Percentiles rank a stretch among this genome's conserved stretches.
Evolutionary conservation across 768 basidiomycete species (phyloP).

Genomic region (Russula sp.): DNA sequence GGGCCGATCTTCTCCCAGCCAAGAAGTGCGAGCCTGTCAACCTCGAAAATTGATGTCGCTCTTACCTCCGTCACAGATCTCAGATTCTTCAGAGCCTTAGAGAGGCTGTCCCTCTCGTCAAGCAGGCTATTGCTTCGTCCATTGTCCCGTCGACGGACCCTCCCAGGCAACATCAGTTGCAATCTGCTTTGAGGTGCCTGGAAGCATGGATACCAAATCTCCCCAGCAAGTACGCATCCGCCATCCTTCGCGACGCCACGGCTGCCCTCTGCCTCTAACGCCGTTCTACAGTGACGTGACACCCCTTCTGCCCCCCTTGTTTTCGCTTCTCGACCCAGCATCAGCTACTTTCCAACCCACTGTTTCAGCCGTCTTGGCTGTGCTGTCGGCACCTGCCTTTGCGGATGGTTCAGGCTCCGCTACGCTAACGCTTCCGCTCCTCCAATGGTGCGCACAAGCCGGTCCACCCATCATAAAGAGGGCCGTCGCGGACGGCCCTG

Average conservation of each 20-base stretch:
- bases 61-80: conserved; percentile 41
- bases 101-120: conserved; percentile 67
- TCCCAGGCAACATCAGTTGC: conserved; percentile 47
- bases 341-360: conserved; percentile 39
- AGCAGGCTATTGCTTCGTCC: conserved; percentile 60
- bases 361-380: conserved; percentile 55
- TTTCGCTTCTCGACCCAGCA: conserved; percentile 43
- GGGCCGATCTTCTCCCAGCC: conserved; percentile 69
- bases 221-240: conserved; percentile 54
- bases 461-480: conserved; percentile 48
- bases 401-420: conserved; percentile 65
- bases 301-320: conserved; percentile 62
- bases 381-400: conserved; percentile 71
- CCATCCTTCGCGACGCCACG: conserved; percentile 2
- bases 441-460: conserved; percentile 68
- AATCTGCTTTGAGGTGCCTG: conserved; percentile 73
- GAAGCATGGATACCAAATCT: conserved; percentile 79
- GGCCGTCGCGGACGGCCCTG: conserved; percentile 38
- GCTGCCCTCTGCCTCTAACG: background rate
- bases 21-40: conserved; percentile 57
- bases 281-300: conserved; percentile 56
- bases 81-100: conserved; percentile 63
- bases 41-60: conserved; percentile 9
- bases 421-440: conserved; percentile 78
- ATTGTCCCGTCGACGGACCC: conserved; percentile 44